Conservation (phyloP, 83 land plant genomes). For the Picea mariana region DNA sequence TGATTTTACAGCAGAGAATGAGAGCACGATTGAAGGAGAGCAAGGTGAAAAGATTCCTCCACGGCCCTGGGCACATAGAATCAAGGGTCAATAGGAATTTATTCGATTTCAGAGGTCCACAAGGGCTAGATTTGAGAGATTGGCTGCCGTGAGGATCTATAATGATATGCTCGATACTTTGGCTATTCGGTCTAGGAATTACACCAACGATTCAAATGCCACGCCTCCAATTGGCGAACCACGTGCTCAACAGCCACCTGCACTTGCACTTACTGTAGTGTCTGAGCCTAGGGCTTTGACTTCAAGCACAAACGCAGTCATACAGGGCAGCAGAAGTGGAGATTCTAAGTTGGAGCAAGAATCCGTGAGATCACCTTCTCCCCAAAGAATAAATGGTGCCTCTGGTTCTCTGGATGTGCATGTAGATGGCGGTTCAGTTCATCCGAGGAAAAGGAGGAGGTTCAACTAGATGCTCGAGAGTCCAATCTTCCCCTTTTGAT, state of each 20-base stretch:
- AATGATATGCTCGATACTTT: slow-evolving; percentile 3
- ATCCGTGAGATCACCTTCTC: background rate
- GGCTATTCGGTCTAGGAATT: background rate
- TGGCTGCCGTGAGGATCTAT: slow-evolving; percentile 2
- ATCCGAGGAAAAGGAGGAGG: too few relatives aligned
- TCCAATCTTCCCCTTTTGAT: too few relatives aligned
- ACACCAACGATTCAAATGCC: background rate
- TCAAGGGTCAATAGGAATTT: too few relatives aligned
- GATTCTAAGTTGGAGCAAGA: too few relatives aligned
- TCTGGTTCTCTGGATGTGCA: too few relatives aligned
- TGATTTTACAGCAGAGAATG: too few relatives aligned
- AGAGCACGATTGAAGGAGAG: too few relatives aligned
- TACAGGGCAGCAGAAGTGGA: background rate
- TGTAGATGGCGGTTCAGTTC: too few relatives aligned
- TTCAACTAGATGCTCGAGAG: too few relatives aligned
- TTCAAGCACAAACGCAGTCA: slow-evolving; percentile 3
- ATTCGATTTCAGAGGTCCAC: background rate
- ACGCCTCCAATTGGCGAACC: background rate
- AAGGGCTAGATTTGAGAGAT: slow-evolving; percentile 10
- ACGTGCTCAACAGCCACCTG: background rate
- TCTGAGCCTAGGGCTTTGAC: slow-evolving; percentile 1
- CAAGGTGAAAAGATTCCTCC: too few relatives aligned
- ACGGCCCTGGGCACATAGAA: too few relatives aligned
- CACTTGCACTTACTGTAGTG: background rate
- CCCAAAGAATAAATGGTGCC: too few relatives aligned